Evolutionary conservation across 2,329 filamentous ascomycete species (phyloP).

Genomic region (Endoconidiophora laricicola): DNA sequence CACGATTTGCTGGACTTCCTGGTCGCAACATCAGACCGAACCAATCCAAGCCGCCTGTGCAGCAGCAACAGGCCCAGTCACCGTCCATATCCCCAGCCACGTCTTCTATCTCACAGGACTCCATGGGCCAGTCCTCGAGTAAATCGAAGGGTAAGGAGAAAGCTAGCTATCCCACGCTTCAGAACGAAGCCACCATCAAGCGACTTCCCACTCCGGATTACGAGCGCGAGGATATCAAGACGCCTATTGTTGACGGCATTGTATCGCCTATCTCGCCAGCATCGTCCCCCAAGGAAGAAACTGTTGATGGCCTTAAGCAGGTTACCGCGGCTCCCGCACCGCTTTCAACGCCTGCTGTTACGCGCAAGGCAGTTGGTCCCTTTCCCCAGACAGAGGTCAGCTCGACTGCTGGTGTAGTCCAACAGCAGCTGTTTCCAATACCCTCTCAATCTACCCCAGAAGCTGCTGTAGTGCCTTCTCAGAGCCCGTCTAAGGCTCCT

Average conservation of each 20-base stretch:
- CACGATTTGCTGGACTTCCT: constrained; percentile 15
- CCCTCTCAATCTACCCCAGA: no score
- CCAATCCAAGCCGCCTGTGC: constrained; percentile 13
- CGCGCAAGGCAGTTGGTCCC: constrained; percentile 1
- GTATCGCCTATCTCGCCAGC: constrained; percentile 30
- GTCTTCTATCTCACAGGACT: neutral
- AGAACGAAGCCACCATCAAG: constrained; percentile 15
- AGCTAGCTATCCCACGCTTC: constrained; percentile 7
- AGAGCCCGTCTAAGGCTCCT: neutral
- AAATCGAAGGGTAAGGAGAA: constrained; percentile 7
- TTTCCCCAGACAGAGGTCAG: neutral
- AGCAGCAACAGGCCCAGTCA: constrained; percentile 5
- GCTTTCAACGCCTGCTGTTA: neutral
- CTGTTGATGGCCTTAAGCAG: constrained; percentile 11
- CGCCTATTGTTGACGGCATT: constrained; percentile 21
- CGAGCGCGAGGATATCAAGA: constrained; percentile 26
- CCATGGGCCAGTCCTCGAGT: constrained; percentile 7
- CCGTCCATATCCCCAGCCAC: neutral
- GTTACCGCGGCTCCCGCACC: constrained; percentile 6
- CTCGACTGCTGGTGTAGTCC: no score
- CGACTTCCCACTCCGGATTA: constrained; percentile 35
- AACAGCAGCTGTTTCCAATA: no score
- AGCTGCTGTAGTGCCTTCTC: no score
- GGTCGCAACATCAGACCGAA: constrained; percentile 17
- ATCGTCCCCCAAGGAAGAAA: constrained; percentile 22